A percentile compares a stretch with the other conserved stretches of the same genome.
Conservation (phyloP, 2,329 filamentous ascomycete genomes). For the Claviceps monticola region DNA sequence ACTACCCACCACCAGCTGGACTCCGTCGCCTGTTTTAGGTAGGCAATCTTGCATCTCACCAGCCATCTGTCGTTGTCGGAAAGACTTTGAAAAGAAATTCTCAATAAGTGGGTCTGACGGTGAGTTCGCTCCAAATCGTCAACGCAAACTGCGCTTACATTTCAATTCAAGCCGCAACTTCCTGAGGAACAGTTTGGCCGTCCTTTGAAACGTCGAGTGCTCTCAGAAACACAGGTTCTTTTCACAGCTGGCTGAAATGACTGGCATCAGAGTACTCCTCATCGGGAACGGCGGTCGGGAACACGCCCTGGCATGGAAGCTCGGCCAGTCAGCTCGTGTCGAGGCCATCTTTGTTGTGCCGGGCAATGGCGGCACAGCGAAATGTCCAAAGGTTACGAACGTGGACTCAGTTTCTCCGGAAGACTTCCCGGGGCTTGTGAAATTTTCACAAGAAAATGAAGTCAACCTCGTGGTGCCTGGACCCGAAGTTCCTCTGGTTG, state of each 20-base stretch:
- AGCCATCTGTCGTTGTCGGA: not conserved
- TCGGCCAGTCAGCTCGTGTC: constrained; percentile 68
- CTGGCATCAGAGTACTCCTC: constrained; percentile 57
- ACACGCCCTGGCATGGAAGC: constrained; percentile 88
- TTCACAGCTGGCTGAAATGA: constrained; percentile 10
- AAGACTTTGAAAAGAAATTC: not conserved
- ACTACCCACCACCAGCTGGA: not conserved
- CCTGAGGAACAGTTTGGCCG: not conserved
- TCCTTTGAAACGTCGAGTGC: not conserved
- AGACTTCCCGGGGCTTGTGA: constrained; percentile 65
- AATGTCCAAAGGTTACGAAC: constrained; percentile 59
- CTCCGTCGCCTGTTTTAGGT: not conserved
- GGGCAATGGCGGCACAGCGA: constrained; percentile 79
- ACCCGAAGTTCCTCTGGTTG: constrained; percentile 86
- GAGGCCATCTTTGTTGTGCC: constrained; percentile 58
- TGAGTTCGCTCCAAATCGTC: not conserved
- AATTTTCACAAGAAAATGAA: constrained; percentile 56
- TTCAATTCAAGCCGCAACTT: not conserved
- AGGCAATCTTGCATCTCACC: not conserved
- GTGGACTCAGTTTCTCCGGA: constrained; percentile 53
- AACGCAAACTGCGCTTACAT: not conserved
- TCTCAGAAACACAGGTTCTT: not conserved
- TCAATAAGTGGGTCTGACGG: not conserved
- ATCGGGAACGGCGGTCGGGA: constrained; percentile 91
- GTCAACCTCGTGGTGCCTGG: constrained; percentile 81